phyloP scores from a whole-genome alignment of 2,329 filamentous ascomycete species.

The Hysterium pulicare region DNA sequence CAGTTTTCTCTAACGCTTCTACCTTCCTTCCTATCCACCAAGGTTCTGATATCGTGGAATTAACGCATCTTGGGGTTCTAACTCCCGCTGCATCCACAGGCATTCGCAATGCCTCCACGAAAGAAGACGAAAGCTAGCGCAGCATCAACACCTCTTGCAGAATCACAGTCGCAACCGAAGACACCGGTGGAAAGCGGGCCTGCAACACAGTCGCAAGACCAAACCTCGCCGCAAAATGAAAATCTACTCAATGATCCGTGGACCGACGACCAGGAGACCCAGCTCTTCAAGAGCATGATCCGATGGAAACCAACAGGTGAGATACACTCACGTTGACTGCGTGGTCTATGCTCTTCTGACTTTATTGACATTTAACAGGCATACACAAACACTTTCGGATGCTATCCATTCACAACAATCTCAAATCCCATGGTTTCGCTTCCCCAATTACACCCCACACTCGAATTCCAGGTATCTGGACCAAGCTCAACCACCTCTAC shows the following conservation, averaged over 20 bases:
- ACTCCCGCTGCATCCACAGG: no score
- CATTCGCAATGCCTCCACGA: constrained; percentile 62
- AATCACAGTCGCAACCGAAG: constrained; percentile 40
- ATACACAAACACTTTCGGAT: constrained; percentile 60
- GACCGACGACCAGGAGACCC: constrained; percentile 94
- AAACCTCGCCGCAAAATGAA: constrained; percentile 54
- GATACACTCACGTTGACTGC: neutral
- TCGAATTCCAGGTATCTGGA: constrained; percentile 86
- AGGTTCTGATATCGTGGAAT: no score
- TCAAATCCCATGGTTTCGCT: constrained; percentile 60
- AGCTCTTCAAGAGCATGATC: constrained; percentile 88
- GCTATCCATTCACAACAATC: constrained; percentile 35
- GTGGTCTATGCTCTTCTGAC: constrained; percentile 3
- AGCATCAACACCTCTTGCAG: constrained; percentile 52
- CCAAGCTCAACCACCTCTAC: constrained; percentile 78
- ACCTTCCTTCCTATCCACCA: neutral
- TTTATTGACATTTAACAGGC: constrained; percentile 31
- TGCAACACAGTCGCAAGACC: constrained; percentile 52
- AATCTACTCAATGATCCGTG: constrained; percentile 67
- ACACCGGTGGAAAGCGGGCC: constrained; percentile 37
- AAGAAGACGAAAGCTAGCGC: constrained; percentile 62
- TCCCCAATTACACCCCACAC: constrained; percentile 71
- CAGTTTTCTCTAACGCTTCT: neutral
- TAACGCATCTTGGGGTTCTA: no score
- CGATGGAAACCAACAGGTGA: constrained; percentile 89